phyloP scores from a whole-genome alignment of 306 rosid species.

The Myrica gale region DNA sequence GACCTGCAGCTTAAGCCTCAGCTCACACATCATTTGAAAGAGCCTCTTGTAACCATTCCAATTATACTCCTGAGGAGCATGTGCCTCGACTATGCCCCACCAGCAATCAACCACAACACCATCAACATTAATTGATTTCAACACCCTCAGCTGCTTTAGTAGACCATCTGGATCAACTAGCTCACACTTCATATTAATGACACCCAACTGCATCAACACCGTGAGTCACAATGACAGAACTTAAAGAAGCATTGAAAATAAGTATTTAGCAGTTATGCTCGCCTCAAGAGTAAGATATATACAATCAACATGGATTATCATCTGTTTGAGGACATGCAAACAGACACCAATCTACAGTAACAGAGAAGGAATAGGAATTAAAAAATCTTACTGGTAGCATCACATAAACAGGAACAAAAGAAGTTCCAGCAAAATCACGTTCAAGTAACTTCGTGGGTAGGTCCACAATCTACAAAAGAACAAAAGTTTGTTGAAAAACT shows the following conservation, averaged over 20 bases:
- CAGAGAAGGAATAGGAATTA: constrained; percentile 16
- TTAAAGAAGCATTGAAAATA: constrained; percentile 23
- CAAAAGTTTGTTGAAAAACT: constrained; percentile 21
- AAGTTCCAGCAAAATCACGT: constrained; percentile 73
- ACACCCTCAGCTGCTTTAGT: constrained; percentile 76
- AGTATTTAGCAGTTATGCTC: constrained; percentile 14
- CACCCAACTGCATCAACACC: constrained; percentile 71
- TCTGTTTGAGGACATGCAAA: constrained; percentile 20
- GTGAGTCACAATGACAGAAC: constrained; percentile 16
- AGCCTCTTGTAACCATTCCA: constrained; percentile 96
- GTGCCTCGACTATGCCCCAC: constrained; percentile 99
- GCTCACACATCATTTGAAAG: constrained; percentile 82
- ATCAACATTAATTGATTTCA: constrained; percentile 79
- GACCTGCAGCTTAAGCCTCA: constrained; percentile 90
- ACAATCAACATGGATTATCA: constrained; percentile 1
- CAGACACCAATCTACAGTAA: constrained; percentile 17
- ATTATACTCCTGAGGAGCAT: constrained; percentile 89
- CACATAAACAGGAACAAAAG: constrained; percentile 83
- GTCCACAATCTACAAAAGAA: constrained; percentile 57
- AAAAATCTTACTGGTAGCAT: constrained; percentile 76
- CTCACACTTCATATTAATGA: constrained; percentile 87
- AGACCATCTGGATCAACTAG: constrained; percentile 88
- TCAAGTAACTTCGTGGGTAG: constrained; percentile 52
- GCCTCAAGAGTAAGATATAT: background rate
- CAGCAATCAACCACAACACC: constrained; percentile 95